Percentiles rank a stretch among this genome's conserved stretches.
These are phyloP conservation scores for Neurospora sp. DNA, from an alignment of 495 filamentous ascomycete genomes.

Conservation along the genomic window DNA sequence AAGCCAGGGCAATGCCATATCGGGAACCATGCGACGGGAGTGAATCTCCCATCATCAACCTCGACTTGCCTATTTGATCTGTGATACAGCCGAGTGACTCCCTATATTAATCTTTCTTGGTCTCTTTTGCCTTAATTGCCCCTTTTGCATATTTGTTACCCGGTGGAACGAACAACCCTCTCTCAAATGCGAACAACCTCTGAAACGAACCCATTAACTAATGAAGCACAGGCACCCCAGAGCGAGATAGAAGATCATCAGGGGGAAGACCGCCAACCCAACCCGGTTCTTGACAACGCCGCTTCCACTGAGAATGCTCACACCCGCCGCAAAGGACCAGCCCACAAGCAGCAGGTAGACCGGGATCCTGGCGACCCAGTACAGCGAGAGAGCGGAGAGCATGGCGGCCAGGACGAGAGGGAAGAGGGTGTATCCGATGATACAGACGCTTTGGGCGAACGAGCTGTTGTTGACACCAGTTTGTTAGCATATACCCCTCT, in stretches of 20 bases:
- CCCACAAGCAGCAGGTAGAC: conserved; percentile 78
- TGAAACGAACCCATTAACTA: conserved; percentile 43
- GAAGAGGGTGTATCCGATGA: conserved; percentile 98
- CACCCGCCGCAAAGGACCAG: conserved; percentile 90
- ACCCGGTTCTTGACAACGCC: conserved; percentile 92
- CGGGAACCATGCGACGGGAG: not conserved
- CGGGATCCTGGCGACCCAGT: conserved; percentile 70
- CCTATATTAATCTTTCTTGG: not conserved
- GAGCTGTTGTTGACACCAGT: conserved; percentile 47
- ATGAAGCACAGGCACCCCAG: conserved; percentile 95
- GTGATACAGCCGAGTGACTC: not conserved
- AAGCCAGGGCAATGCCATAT: not conserved
- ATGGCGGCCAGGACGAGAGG: conserved; percentile 91
- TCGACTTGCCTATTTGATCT: not conserved
- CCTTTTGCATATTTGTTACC: not conserved
- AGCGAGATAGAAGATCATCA: conserved; percentile 92
- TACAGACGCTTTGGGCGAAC: conserved; percentile 93
- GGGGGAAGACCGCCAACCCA: conserved; percentile 85
- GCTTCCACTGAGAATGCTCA: conserved; percentile 91
- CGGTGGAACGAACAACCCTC: not conserved
- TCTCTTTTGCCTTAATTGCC: not conserved
- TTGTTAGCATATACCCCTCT: conserved; percentile 2
- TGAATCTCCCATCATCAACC: not conserved
- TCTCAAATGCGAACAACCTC: not conserved
- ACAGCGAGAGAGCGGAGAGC: conserved; percentile 70